phyloP scores from a whole-genome alignment of 2,329 filamentous ascomycete species.

The Eutypa lata region DNA sequence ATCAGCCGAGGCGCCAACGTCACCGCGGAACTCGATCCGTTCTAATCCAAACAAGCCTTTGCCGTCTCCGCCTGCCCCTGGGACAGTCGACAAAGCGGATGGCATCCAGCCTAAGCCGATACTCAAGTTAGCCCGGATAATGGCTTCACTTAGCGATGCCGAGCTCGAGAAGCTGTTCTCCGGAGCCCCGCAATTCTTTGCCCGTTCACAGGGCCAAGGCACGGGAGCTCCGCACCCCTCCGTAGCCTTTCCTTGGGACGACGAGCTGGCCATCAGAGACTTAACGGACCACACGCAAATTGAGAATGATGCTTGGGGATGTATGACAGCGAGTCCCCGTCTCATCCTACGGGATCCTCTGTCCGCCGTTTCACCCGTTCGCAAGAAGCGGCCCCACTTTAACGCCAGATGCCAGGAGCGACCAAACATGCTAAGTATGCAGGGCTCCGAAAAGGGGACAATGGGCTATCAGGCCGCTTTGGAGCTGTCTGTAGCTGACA shows the following conservation, averaged over 20 bases:
- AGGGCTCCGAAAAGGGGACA: conserved; percentile 68
- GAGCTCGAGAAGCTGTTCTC: conserved; percentile 71
- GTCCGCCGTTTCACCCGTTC: conserved; percentile 38
- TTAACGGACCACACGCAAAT: conserved; percentile 63
- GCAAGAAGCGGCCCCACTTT: conserved; percentile 53
- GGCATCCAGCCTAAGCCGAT: conserved; percentile 39
- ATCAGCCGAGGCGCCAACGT: conserved; percentile 19
- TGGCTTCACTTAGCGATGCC: conserved; percentile 54
- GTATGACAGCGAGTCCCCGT: conserved; percentile 61
- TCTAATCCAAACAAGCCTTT: conserved; percentile 55
- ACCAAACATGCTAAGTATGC: conserved; percentile 71
- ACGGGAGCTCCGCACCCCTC: conserved; percentile 59
- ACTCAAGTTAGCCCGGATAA: conserved; percentile 55
- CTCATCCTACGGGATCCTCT: conserved; percentile 49
- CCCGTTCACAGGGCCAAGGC: conserved; percentile 57
- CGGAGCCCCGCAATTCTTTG: conserved; percentile 71
- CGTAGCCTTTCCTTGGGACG: conserved; percentile 67
- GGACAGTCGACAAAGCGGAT: conserved; percentile 37
- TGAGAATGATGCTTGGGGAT: conserved; percentile 61
- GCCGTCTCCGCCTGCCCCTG: conserved; percentile 48
- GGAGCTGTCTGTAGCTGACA: conserved; percentile 62
- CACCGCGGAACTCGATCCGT: conserved; percentile 16
- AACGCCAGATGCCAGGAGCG: conserved; percentile 58
- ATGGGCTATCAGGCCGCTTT: conserved; percentile 67
- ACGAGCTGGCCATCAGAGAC: conserved; percentile 58